Base-by-base conservation (phyloP, 305 asterid species). In the Fraxinus angustifolia region DNA sequence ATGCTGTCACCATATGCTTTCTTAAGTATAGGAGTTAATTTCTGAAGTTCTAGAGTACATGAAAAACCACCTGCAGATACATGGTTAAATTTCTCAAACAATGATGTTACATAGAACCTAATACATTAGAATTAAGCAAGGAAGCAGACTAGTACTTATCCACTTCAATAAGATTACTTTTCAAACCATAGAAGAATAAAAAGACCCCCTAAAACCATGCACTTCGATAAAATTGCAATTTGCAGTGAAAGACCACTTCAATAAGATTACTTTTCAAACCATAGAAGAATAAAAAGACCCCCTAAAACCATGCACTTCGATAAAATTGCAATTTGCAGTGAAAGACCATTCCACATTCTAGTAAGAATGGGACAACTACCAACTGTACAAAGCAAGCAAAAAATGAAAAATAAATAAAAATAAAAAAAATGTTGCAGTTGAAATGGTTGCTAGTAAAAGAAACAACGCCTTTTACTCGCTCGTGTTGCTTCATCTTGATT, bases 1-100 rank as follows among this genome's bases (percentile, higher is more conserved):
- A 73, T 73, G 58, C 77, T 36, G 77, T 73, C 58, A 17, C 77
- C 58, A n/a, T 73, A 73, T 73, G 77, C 31, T 73, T 40, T 73
- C 28, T 21, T 73, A n/a, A 73, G 38, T 19, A 73, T 36, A 2
- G 77, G 77, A 17, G 21, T 73, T n/a, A 48, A 4, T 11, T 14
- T 19, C 4, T 36, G 77, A 73, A 73, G 56, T 11, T 73, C 77
- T 36, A 17, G 21, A 35, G 77, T 36, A 36, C 53, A 73, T 73
- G 77, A 73, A 45, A 73, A 19, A 21, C 38, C 77, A 35, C 77
- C 56, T 73, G 56, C 45, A 72, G 35, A 34, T 48, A 30, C 78
- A 83, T 58, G 80, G 35, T 10, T 73, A 6, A 33, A 76, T 78
- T 79, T 28, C 14, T 56, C 31, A 73, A 75, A 35, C 71, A 16